phyloP scores from a whole-genome alignment of 208 protist species.

The Hexamita inflata region DNA sequence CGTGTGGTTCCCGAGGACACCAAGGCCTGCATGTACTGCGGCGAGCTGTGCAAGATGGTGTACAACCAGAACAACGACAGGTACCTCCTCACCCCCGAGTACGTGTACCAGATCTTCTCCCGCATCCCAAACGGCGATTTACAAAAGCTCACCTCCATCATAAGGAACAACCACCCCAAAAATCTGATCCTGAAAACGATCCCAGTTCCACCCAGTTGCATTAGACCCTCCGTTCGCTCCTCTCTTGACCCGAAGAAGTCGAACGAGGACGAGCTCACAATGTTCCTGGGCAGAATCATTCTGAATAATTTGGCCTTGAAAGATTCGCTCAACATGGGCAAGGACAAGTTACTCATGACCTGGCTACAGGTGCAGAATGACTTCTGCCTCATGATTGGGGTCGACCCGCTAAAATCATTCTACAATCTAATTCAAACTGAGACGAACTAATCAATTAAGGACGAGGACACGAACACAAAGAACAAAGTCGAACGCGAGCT shows the following conservation, averaged over 20 bases:
- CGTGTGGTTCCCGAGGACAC: conserved; percentile 65
- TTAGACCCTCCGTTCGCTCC: conserved; percentile 73
- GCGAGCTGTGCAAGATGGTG: conserved; percentile 35
- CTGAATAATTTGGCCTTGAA: conserved; percentile 50
- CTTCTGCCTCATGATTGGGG: conserved; percentile 64
- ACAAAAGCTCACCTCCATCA: conserved; percentile 67
- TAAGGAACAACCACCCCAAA: conserved; percentile 72
- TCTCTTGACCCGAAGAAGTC: conserved; percentile 46
- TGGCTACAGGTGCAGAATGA: conserved; percentile 84
- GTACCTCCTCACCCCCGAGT: neutral
- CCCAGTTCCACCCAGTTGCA: conserved; percentile 80
- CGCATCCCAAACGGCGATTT: conserved; percentile 48
- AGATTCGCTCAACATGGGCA: conserved; percentile 46
- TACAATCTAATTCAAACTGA: neutral
- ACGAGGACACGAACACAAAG: neutral
- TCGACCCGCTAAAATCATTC: conserved; percentile 55
- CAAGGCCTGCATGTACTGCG: conserved; percentile 38
- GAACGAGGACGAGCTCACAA: conserved; percentile 96
- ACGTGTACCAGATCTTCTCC: neutral
- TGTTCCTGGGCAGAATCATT: conserved; percentile 73
- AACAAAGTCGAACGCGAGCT: neutral
- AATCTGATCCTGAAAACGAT: conserved; percentile 72
- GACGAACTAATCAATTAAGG: neutral
- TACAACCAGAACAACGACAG: neutral
- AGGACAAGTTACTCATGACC: conserved; percentile 58